These are phyloP conservation scores for Candida suzukii DNA, from an alignment of 805 yeast species.

Conservation along the genomic window DNA sequence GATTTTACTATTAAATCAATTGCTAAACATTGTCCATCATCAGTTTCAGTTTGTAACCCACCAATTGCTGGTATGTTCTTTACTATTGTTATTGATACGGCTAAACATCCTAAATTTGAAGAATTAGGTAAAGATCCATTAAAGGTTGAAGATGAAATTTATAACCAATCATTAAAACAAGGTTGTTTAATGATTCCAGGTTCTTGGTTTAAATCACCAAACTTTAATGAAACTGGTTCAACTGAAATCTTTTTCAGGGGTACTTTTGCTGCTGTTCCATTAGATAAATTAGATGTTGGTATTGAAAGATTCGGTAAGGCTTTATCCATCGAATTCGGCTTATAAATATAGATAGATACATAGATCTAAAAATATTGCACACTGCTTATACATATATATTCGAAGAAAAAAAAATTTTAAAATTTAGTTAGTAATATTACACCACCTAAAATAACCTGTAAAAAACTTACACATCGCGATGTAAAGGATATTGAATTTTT, in stretches of 20 bases:
- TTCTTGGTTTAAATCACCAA: slow-evolving; percentile 64
- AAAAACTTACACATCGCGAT: no score
- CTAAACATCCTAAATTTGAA: slow-evolving; percentile 70
- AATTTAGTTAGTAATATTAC: no score
- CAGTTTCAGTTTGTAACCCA: slow-evolving; percentile 35
- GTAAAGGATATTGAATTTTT: no score
- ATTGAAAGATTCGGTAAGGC: slow-evolving; percentile 64
- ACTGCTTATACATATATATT: not conserved
- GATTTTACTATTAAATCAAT: slow-evolving; percentile 79
- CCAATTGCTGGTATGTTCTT: slow-evolving; percentile 90
- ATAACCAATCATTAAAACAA: slow-evolving; percentile 48
- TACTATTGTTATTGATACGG: slow-evolving; percentile 64
- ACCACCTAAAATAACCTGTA: no score
- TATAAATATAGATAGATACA: no score
- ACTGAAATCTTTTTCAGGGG: slow-evolving; percentile 71
- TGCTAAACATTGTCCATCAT: slow-evolving; percentile 46
- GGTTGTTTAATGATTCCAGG: slow-evolving; percentile 79
- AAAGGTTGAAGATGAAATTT: slow-evolving; percentile 57
- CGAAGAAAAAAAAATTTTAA: no score
- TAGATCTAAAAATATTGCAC: no score
- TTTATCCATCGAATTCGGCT: slow-evolving; percentile 46
- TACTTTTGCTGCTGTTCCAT: slow-evolving; percentile 79
- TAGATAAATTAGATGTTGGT: slow-evolving; percentile 54
- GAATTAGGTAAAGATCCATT: slow-evolving; percentile 52
- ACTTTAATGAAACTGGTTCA: slow-evolving; percentile 35